These are phyloP conservation scores for Phytophthora pini DNA, from an alignment of 352 stramenopile genomes.

Conservation along the genomic window DNA sequence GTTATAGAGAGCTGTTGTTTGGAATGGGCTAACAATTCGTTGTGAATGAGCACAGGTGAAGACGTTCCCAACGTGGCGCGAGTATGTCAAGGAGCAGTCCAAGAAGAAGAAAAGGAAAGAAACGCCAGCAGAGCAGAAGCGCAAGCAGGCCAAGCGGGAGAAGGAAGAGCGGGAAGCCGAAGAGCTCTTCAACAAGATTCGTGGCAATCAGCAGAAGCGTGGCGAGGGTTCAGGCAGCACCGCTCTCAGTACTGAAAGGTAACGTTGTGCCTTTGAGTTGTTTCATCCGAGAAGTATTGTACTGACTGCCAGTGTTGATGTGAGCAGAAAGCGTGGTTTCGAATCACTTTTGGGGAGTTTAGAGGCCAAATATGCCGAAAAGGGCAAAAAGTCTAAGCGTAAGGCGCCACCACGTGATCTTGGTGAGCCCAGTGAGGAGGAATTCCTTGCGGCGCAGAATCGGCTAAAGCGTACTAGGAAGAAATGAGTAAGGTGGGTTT, in stretches of 20 bases:
- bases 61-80: slow-evolving; percentile 46
- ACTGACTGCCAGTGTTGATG: slow-evolving; percentile 16
- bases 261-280: slow-evolving; percentile 6
- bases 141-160: slow-evolving; percentile 55
- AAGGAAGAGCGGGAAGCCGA: slow-evolving; percentile 72
- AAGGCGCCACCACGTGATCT: slow-evolving; percentile 18
- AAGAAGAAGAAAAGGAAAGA: slow-evolving; percentile 48
- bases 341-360: slow-evolving; percentile 63
- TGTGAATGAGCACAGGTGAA: slow-evolving; percentile 36
- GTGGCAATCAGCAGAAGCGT: slow-evolving; percentile 53
- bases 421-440: slow-evolving; percentile 63
- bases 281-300: not conserved
- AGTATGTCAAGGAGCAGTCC: slow-evolving; percentile 50
- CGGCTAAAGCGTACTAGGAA: slow-evolving; percentile 54
- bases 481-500: slow-evolving; percentile 24
- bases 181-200: slow-evolving; percentile 67
- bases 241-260: slow-evolving; percentile 54
- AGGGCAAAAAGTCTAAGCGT: slow-evolving; percentile 53
- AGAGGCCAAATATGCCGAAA: slow-evolving; percentile 67
- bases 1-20: not conserved
- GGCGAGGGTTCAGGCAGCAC: slow-evolving; percentile 35
- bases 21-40: not conserved
- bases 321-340: slow-evolving; percentile 59
- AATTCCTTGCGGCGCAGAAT: slow-evolving; percentile 64
- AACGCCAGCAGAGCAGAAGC: slow-evolving; percentile 46